Conservation (phyloP, 306 rosid species). For the Quercus rubra region DNA sequence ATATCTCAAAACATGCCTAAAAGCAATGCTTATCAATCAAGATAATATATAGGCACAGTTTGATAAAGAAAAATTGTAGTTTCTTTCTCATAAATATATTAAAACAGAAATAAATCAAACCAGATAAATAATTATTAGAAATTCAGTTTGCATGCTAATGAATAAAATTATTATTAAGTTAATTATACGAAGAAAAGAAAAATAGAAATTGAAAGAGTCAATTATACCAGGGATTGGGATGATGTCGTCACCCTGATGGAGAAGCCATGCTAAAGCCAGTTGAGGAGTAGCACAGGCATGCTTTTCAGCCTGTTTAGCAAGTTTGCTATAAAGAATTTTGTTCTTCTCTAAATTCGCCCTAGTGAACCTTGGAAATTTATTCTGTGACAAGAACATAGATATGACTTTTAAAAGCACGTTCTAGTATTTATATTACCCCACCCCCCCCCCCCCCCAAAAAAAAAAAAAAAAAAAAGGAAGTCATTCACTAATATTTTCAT, state of each 20-base stretch:
- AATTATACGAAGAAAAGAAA: not conserved
- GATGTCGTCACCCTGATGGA: constrained; percentile 58
- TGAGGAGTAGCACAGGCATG: constrained; percentile 58
- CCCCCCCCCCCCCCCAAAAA: too few species aligned
- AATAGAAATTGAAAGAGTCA: not conserved
- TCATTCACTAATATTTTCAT: not conserved
- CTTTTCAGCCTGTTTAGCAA: constrained; percentile 44
- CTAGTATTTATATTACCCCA: too few species aligned
- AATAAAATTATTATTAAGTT: not conserved
- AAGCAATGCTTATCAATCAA: not conserved
- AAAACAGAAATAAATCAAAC: not conserved
- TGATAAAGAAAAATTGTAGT: not conserved
- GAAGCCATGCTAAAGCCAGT: constrained; percentile 71
- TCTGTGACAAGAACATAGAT: constrained; percentile 26
- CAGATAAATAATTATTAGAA: not conserved
- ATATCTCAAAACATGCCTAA: constrained; percentile 2
- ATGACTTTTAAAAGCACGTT: constrained; percentile 5
- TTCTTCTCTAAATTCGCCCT: constrained; percentile 68
- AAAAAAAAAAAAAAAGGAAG: not conserved
- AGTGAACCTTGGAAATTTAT: constrained; percentile 58
- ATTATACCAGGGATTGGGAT: constrained; percentile 68
- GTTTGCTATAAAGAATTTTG: constrained; percentile 39
- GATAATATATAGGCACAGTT: not conserved
- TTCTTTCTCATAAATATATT: not conserved
- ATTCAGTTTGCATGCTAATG: not conserved